Conservation (phyloP, 192 early-diverging fungal species). For the Backusella psychrophila region DNA sequence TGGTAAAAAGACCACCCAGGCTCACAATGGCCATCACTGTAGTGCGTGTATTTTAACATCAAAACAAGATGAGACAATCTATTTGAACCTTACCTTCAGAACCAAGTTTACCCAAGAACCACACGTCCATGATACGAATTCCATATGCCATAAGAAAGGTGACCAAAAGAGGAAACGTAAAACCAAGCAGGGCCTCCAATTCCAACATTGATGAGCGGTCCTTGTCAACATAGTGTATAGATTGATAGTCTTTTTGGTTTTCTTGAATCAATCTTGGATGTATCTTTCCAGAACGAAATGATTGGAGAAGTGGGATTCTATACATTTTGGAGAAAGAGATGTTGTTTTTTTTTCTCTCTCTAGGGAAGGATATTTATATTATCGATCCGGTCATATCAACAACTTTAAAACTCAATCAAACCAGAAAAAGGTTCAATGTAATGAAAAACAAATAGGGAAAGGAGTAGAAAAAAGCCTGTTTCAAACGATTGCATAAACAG, state of each 20-base stretch:
- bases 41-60: background rate
- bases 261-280: background rate
- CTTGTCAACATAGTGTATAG: background rate
- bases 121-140: background rate
- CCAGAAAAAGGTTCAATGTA: background rate
- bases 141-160: conserved; percentile 16
- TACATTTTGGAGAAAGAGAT: background rate
- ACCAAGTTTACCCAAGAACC: conserved; percentile 19
- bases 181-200: background rate
- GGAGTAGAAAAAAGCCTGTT: background rate
- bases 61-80: too few species aligned
- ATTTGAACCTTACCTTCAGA: conserved; percentile 7
- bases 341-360: background rate
- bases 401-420: background rate
- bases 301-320: background rate
- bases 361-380: background rate
- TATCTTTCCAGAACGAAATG: background rate
- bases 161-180: conserved; percentile 13
- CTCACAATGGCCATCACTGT: conserved; percentile 21
- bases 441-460: background rate
- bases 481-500: background rate
- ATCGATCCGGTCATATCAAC: background rate
- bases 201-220: background rate
- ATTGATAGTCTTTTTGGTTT: background rate
- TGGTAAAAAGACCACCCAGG: conserved; percentile 19